These are phyloP conservation scores for Neopestalotiopsis clavispora DNA, from an alignment of 2,329 filamentous ascomycete species.

Conservation along the genomic window DNA sequence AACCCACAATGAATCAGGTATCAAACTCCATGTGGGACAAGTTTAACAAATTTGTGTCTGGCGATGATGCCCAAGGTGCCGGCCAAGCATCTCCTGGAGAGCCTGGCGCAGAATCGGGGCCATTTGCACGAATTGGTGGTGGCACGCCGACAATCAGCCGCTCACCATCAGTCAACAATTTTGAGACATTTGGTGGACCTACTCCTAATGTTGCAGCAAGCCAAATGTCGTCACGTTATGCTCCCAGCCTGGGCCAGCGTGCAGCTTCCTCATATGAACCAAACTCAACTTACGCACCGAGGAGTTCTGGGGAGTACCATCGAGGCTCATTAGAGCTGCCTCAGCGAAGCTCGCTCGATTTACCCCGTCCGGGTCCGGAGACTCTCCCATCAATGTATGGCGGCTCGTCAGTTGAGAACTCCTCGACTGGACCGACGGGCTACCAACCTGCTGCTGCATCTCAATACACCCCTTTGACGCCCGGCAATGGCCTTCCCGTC, in stretches of 20 bases:
- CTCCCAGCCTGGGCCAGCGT: constrained; percentile 42
- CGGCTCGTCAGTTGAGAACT: constrained; percentile 34
- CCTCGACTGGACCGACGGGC: constrained; percentile 32
- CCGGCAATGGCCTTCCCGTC: constrained; percentile 17
- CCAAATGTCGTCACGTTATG: constrained; percentile 56
- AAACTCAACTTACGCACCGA: constrained; percentile 33
- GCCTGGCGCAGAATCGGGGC: constrained; percentile 67
- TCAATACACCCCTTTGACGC: not conserved
- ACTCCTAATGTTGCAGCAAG: constrained; percentile 44
- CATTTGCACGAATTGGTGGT: constrained; percentile 82
- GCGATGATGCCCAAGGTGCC: constrained; percentile 77
- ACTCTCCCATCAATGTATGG: constrained; percentile 36
- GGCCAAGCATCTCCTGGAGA: constrained; percentile 62
- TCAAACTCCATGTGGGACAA: constrained; percentile 88
- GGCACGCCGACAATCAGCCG: constrained; percentile 77
- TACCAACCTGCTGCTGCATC: constrained; percentile 33
- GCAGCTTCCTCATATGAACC: constrained; percentile 42
- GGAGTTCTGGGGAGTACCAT: constrained; percentile 48
- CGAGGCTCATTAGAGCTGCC: constrained; percentile 47
- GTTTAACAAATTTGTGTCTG: constrained; percentile 95
- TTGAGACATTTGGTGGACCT: constrained; percentile 72
- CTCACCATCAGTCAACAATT: constrained; percentile 70
- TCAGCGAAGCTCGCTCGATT: constrained; percentile 45
- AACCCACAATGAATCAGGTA: constrained; percentile 94
- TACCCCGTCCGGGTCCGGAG: constrained; percentile 45